Conservation (phyloP, 2,329 filamentous ascomycete species). For the Fusarium nygamai region DNA sequence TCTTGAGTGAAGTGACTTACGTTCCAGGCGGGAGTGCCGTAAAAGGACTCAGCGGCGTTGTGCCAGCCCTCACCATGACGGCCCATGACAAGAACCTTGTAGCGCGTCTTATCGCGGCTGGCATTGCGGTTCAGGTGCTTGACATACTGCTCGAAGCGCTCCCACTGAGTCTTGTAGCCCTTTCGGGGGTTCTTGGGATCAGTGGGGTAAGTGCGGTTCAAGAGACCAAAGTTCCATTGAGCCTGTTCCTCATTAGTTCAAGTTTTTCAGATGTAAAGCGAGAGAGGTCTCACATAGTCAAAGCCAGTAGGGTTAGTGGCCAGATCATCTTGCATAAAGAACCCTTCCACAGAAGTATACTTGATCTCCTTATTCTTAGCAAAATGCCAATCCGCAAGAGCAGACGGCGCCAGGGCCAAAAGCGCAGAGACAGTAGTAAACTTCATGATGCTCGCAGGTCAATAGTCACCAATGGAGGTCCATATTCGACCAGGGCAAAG, state of each 20-base stretch:
- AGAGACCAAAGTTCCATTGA: conserved; percentile 70
- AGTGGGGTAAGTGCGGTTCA: conserved; percentile 69
- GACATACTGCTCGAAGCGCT: conserved; percentile 70
- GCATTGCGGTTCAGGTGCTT: conserved; percentile 59
- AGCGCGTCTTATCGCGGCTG: conserved; percentile 58
- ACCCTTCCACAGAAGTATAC: conserved; percentile 68
- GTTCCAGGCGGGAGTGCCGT: conserved; percentile 76
- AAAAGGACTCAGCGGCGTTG: conserved; percentile 71
- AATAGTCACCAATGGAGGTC: neutral
- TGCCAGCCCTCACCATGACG: conserved; percentile 76
- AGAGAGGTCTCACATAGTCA: conserved; percentile 65
- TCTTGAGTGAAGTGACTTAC: conserved; percentile 48
- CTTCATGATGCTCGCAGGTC: conserved; percentile 44
- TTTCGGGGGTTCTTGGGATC: conserved; percentile 54
- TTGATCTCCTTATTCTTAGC: conserved; percentile 58
- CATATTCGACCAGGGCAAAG: neutral
- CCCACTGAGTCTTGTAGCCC: conserved; percentile 67
- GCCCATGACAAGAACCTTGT: conserved; percentile 74
- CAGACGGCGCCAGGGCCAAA: conserved; percentile 43
- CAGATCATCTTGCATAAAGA: conserved; percentile 72
- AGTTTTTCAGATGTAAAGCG: neutral
- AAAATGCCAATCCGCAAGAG: conserved; percentile 46
- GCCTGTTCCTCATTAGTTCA: conserved; percentile 23
- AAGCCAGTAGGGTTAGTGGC: conserved; percentile 66
- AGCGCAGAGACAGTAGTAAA: conserved; percentile 42